Conservation (phyloP, 441 rosid genomes). For the Eugenia klotzschiana region DNA sequence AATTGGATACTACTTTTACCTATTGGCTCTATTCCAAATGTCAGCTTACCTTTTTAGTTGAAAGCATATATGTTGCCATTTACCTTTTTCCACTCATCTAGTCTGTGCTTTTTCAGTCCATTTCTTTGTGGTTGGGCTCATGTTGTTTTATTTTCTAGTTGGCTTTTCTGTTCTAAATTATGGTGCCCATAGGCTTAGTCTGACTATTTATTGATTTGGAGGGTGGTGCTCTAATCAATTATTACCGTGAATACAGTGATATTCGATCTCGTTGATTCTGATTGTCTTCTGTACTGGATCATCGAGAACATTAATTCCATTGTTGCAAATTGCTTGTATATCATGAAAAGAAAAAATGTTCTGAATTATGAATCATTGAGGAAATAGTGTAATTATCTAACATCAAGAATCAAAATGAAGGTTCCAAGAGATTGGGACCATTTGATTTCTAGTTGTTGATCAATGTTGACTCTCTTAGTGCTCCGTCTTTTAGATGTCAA, state of each 20-base stretch:
- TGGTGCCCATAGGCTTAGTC: not conserved
- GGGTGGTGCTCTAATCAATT: not conserved
- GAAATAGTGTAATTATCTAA: not conserved
- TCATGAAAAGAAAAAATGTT: not conserved
- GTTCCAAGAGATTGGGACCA: not conserved
- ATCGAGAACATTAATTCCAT: not conserved
- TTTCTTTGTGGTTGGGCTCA: not conserved
- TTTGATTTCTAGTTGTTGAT: not conserved
- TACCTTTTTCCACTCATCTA: not conserved
- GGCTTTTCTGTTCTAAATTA: not conserved
- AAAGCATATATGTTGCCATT: not conserved
- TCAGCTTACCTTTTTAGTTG: not conserved
- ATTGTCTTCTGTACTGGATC: not conserved
- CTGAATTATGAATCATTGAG: not conserved
- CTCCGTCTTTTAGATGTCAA: not conserved
- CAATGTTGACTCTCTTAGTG: not conserved
- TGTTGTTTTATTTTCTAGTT: not conserved
- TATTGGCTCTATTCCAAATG: not conserved
- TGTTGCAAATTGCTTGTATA: not conserved
- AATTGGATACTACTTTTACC: not conserved
- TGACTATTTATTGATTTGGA: not conserved
- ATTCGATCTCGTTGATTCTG: not conserved
- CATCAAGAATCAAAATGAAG: not conserved
- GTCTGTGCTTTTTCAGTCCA: not conserved
- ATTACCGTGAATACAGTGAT: not conserved